Percentiles rank a stretch among this genome's conserved stretches.
phyloP scores from a whole-genome alignment of 202 grass and related monocot genomes.

The Elaeis oleifera region DNA sequence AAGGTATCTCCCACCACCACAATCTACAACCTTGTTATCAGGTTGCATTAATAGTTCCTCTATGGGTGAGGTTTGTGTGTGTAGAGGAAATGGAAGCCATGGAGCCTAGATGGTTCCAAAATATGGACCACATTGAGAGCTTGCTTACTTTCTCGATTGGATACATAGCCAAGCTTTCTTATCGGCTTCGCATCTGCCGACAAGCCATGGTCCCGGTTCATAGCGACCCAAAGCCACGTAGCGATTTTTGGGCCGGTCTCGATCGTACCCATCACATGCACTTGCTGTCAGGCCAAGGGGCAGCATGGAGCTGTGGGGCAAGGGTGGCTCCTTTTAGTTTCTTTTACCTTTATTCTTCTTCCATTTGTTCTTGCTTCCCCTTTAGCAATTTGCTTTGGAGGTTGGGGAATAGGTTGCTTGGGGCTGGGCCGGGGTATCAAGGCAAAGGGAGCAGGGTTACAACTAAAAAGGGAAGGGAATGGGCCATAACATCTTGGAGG shows the following conservation, averaged over 20 bases:
- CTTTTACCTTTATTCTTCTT: too few species aligned
- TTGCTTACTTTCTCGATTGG: neutral
- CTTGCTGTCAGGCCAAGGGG: slow-evolving; percentile 21
- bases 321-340: too few species aligned
- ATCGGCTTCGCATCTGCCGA: slow-evolving; percentile 11
- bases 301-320: neutral
- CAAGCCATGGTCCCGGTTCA: neutral
- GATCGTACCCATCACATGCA: slow-evolving; percentile 39
- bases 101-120: too few species aligned
- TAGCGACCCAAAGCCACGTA: slow-evolving; percentile 20
- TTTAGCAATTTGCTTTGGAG: neutral
- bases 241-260: slow-evolving; percentile 30
- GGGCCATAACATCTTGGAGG: neutral
- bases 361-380: too few species aligned
- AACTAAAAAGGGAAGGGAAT: neutral
- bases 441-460: too few species aligned
- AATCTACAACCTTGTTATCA: too few species aligned
- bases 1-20: too few species aligned
- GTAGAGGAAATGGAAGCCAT: too few species aligned
- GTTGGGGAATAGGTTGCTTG: neutral
- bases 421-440: neutral
- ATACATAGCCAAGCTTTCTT: neutral
- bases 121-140: too few species aligned
- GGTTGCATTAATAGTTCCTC: too few species aligned
- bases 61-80: too few species aligned